Conservation (phyloP, 2,329 filamentous ascomycete species). For the Xylaria sp. region DNA sequence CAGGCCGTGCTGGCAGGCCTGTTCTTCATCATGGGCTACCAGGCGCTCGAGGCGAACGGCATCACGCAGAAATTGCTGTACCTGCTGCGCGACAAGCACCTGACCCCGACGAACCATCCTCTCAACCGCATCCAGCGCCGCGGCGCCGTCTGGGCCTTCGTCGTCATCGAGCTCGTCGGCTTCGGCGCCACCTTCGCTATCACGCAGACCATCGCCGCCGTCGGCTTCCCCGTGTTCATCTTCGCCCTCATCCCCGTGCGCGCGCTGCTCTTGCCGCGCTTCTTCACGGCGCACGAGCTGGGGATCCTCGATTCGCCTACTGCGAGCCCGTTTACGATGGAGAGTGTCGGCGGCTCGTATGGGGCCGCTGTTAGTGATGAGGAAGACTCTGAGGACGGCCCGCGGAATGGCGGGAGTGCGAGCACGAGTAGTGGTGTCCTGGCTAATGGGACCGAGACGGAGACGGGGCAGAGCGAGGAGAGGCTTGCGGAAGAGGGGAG, state of each 20-base stretch:
- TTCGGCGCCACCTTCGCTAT: conserved; percentile 85
- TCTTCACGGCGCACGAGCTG: conserved; percentile 70
- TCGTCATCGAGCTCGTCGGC: conserved; percentile 72
- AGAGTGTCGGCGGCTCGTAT: conserved; percentile 74
- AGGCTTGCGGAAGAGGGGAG: conserved; percentile 53
- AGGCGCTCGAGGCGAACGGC: conserved; percentile 79
- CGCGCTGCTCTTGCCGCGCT: conserved; percentile 69
- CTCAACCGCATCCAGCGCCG: conserved; percentile 70
- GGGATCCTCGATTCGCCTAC: conserved; percentile 75
- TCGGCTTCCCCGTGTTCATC: conserved; percentile 82
- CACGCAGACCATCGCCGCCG: conserved; percentile 83
- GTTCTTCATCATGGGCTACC: conserved; percentile 86
- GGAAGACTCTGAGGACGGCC: background rate
- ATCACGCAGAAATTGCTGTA: conserved; percentile 81
- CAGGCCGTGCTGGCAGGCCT: conserved; percentile 82
- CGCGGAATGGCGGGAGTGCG: background rate
- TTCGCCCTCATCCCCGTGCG: conserved; percentile 74
- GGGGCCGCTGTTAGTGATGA: conserved; percentile 50
- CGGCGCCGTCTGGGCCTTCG: conserved; percentile 75
- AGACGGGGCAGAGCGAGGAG: conserved; percentile 44
- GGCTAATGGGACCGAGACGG: background rate
- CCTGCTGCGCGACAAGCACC: conserved; percentile 68
- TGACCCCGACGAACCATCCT: conserved; percentile 70
- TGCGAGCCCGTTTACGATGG: conserved; percentile 79
- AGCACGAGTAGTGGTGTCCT: conserved; percentile 19